Evolutionary conservation across 768 basidiomycete genomes (phyloP).

Genomic region (Phylloporus rhodoxanthus): DNA sequence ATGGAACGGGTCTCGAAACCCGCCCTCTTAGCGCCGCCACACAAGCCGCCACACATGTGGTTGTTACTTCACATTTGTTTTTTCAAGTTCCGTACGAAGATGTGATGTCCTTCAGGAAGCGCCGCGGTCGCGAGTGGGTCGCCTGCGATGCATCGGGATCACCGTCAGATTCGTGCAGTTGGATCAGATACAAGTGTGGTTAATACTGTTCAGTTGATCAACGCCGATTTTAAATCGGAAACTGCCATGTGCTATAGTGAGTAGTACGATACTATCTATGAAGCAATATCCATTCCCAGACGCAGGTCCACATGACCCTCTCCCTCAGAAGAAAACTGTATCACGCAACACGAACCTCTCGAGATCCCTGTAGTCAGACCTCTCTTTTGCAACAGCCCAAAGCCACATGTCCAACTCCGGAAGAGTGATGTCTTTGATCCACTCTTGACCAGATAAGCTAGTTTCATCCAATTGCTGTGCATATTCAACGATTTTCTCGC

Average conservation of each 20-base stretch:
- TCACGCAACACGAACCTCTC: constrained; percentile 60
- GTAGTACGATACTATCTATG: background rate
- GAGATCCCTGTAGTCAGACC: constrained; percentile 61
- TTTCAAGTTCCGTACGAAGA: constrained; percentile 8
- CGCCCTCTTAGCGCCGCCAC: constrained; percentile 6
- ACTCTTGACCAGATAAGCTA: constrained; percentile 30
- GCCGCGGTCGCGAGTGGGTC: background rate
- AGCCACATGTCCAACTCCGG: constrained; percentile 72
- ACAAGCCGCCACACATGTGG: constrained; percentile 7
- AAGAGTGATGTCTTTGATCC: constrained; percentile 52
- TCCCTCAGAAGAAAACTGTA: constrained; percentile 60
- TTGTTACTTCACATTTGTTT: constrained; percentile 4
- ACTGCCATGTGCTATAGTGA: constrained; percentile 1
- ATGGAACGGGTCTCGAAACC: constrained; percentile 4
- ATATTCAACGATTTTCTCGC: constrained; percentile 57
- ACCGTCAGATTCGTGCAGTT: constrained; percentile 10
- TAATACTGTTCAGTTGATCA: constrained; percentile 1
- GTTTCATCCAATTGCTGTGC: constrained; percentile 36
- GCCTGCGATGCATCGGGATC: constrained; percentile 5
- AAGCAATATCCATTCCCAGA: background rate
- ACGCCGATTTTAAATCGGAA: constrained; percentile 7
- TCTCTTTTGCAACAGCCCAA: constrained; percentile 79
- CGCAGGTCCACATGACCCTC: background rate
- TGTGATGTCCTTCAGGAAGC: constrained; percentile 3
- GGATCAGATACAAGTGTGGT: constrained; percentile 7